phyloP scores from a whole-genome alignment of 78 protist genomes.

The Isochrysis galbana region DNA sequence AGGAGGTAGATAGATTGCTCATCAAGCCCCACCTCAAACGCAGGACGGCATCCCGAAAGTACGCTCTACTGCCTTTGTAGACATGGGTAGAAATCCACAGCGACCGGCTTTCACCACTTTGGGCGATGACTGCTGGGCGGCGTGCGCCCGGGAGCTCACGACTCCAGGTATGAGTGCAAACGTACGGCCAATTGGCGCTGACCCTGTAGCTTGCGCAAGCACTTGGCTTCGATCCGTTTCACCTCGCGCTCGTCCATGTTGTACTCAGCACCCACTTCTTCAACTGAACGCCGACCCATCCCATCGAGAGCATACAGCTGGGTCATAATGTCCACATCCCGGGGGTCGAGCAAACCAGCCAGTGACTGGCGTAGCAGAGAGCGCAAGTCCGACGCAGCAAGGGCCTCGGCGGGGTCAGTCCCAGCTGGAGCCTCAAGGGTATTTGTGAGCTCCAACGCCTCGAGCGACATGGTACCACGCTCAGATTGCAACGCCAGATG shows the following conservation, averaged over 20 bases:
- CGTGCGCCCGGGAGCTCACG: background rate
- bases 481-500: background rate
- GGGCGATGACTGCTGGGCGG: too few species aligned
- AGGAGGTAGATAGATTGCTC: too few species aligned
- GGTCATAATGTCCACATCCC: background rate
- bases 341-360: background rate
- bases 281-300: background rate
- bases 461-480: background rate
- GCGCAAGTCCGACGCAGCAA: background rate
- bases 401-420: background rate
- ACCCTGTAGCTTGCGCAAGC: background rate
- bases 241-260: background rate
- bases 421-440: background rate
- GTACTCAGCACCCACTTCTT: background rate
- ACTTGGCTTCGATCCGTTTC: background rate
- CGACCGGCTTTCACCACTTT: too few species aligned
- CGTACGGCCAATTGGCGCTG: background rate
- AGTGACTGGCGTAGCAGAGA: background rate
- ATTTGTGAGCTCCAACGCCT: background rate
- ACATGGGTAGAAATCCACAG: background rate
- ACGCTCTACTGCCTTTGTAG: background rate
- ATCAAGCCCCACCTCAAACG: too few species aligned
- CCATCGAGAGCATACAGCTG: background rate
- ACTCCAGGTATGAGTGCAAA: background rate
- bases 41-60: background rate